Percentiles rank a stretch among this genome's conserved stretches.
Evolutionary conservation across 225 moss, liverwort and hornwort species (phyloP).

Genomic region (Pleurozium schreberi): DNA sequence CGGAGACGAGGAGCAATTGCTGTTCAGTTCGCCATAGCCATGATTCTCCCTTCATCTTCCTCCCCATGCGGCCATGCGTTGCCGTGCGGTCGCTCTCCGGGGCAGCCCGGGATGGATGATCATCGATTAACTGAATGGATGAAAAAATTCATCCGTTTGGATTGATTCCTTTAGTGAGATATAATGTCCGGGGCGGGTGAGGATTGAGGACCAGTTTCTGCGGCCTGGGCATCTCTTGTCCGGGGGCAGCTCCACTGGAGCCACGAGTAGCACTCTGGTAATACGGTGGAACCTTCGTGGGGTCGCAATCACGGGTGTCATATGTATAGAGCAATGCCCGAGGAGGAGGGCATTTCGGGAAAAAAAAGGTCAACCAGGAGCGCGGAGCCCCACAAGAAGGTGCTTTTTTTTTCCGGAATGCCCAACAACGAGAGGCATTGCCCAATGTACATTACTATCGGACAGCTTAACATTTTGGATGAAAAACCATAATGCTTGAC

Average conservation of each 20-base stretch:
- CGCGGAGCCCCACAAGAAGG: no score
- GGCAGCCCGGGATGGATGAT: not conserved
- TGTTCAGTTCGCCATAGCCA: not conserved
- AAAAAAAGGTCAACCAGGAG: no score
- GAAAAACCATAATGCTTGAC: no score
- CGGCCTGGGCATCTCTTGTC: not conserved
- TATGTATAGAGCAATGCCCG: no score
- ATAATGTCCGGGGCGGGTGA: not conserved
- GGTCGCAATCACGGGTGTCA: not conserved
- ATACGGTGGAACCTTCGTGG: not conserved
- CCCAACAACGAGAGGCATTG: no score
- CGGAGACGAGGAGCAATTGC: not conserved
- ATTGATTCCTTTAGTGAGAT: not conserved
- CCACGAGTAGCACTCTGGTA: not conserved
- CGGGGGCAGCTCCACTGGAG: not conserved
- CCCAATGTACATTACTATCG: no score
- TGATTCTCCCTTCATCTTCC: not conserved
- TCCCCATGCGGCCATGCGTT: not conserved
- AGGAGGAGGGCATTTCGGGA: no score
- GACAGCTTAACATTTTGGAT: no score
- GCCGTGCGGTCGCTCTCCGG: not conserved
- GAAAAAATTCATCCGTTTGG: fast-evolving
- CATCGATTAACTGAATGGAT: no score
- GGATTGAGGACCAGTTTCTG: not conserved
- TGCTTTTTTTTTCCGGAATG: no score